Percentiles rank a stretch among this genome's conserved stretches.
Conservation (phyloP, 495 filamentous ascomycete genomes). For the Penicillium ucsense region DNA sequence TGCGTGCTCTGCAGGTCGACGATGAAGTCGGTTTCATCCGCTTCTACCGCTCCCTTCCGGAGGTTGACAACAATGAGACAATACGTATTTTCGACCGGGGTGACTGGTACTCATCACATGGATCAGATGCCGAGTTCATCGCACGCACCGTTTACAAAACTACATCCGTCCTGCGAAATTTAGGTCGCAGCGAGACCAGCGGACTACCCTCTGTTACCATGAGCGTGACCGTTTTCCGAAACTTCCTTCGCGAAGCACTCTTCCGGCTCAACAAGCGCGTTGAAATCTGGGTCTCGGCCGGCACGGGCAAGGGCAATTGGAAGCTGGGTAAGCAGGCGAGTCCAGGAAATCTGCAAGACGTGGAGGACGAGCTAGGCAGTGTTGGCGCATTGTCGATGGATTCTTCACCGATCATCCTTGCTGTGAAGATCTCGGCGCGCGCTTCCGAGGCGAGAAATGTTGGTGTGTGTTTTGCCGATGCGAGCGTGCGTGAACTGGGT, state of each 20-base stretch:
- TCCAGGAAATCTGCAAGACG: slow-evolving; percentile 91
- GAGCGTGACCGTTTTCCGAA: slow-evolving; percentile 86
- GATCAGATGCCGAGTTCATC: slow-evolving; percentile 86
- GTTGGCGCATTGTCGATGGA: slow-evolving; percentile 55
- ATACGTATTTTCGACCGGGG: slow-evolving; percentile 89
- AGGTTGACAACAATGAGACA: slow-evolving; percentile 48
- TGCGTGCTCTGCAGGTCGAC: slow-evolving; percentile 57
- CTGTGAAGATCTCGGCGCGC: slow-evolving; percentile 84
- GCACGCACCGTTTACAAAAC: slow-evolving; percentile 94
- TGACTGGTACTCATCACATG: slow-evolving; percentile 93
- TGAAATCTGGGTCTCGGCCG: slow-evolving; percentile 73
- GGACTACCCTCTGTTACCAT: slow-evolving; percentile 88
- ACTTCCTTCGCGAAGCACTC: slow-evolving; percentile 89
- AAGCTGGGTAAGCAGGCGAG: slow-evolving; percentile 85
- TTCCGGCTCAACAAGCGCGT: slow-evolving; percentile 83
- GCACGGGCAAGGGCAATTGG: slow-evolving; percentile 69
- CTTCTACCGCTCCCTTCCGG: slow-evolving; percentile 75
- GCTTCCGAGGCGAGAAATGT: slow-evolving; percentile 78
- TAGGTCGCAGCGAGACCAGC: slow-evolving; percentile 71
- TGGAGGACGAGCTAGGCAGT: slow-evolving; percentile 86
- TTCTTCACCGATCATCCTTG: slow-evolving; percentile 83
- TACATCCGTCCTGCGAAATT: slow-evolving; percentile 83
- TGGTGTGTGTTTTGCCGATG: slow-evolving; percentile 96
- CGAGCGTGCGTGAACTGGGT: slow-evolving; percentile 88
- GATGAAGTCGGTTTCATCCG: slow-evolving; percentile 94